phyloP scores from a whole-genome alignment of 345 rosid species.

The Acer yangbiense region DNA sequence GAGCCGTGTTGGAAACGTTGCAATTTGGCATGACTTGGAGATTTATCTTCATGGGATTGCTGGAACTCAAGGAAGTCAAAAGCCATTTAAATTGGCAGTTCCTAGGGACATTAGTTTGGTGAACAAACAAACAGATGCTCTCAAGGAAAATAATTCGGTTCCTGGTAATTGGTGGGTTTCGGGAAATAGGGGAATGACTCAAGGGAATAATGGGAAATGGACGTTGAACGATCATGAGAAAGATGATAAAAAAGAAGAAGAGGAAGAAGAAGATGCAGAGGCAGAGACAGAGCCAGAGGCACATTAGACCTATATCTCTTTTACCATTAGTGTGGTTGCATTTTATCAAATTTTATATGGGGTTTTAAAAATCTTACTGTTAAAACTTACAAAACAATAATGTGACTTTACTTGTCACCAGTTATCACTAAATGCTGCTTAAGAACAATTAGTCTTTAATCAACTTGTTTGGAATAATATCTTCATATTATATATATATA shows the following conservation, averaged over 20 bases:
- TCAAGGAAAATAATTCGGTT: slow-evolving; percentile 45
- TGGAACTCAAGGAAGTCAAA: slow-evolving; percentile 30
- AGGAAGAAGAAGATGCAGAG: no score
- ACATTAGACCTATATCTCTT: neutral
- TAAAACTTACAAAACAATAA: neutral
- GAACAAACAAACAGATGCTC: slow-evolving; percentile 29
- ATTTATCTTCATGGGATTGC: slow-evolving; percentile 43
- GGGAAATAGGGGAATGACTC: slow-evolving; percentile 58
- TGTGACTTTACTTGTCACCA: neutral
- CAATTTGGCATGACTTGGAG: slow-evolving; percentile 34
- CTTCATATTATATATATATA: no score
- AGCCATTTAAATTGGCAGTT: slow-evolving; percentile 20
- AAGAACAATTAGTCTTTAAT: neutral
- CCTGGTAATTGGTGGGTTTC: slow-evolving; percentile 53
- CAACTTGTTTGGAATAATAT: neutral
- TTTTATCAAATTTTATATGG: no score
- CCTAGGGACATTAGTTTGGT: slow-evolving; percentile 33
- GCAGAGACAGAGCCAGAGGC: no score
- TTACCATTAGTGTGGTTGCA: neutral
- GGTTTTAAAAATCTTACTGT: no score
- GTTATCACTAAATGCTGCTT: no score
- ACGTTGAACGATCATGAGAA: slow-evolving; percentile 40
- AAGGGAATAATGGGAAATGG: slow-evolving; percentile 56
- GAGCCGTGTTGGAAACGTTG: slow-evolving; percentile 23
- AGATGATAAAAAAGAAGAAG: slow-evolving; percentile 7